Conservation (phyloP, 345 rosid species). For the Adansonia digitata region DNA sequence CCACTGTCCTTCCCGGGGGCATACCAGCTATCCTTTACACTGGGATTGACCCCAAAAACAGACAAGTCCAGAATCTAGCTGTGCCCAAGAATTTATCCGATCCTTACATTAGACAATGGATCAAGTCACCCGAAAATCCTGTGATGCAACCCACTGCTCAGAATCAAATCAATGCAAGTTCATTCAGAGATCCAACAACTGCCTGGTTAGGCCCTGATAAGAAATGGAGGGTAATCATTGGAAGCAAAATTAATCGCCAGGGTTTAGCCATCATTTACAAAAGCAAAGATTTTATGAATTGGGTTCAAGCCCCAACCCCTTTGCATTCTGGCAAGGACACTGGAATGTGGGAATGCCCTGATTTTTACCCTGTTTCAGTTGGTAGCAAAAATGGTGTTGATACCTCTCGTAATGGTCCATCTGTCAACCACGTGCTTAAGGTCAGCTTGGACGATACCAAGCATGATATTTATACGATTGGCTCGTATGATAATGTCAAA, state of each 20-base stretch:
- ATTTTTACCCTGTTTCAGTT: conserved; percentile 27
- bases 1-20: conserved; percentile 44
- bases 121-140: conserved; percentile 54
- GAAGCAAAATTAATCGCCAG: conserved; percentile 36
- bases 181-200: conserved; percentile 83
- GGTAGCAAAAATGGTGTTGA: conserved; percentile 40
- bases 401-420: conserved; percentile 26
- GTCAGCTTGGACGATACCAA: conserved; percentile 41
- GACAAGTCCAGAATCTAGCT: conserved; percentile 59
- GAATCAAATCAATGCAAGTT: conserved; percentile 43
- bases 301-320: not conserved
- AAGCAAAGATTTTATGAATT: conserved; percentile 21
- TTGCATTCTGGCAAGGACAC: not conserved
- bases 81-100: conserved; percentile 51
- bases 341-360: conserved; percentile 25
- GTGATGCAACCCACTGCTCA: conserved; percentile 37
- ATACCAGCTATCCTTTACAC: conserved; percentile 68
- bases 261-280: conserved; percentile 44
- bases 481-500: conserved; percentile 32
- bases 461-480: conserved; percentile 54
- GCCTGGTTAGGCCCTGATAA: conserved; percentile 64
- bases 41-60: conserved; percentile 38
- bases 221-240: conserved; percentile 55
- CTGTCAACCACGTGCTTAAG: conserved; percentile 55
- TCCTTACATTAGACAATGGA: conserved; percentile 62